These are phyloP conservation scores for Ilyonectria robusta DNA, from an alignment of 2,329 filamentous ascomycete genomes.

Conservation along the genomic window DNA sequence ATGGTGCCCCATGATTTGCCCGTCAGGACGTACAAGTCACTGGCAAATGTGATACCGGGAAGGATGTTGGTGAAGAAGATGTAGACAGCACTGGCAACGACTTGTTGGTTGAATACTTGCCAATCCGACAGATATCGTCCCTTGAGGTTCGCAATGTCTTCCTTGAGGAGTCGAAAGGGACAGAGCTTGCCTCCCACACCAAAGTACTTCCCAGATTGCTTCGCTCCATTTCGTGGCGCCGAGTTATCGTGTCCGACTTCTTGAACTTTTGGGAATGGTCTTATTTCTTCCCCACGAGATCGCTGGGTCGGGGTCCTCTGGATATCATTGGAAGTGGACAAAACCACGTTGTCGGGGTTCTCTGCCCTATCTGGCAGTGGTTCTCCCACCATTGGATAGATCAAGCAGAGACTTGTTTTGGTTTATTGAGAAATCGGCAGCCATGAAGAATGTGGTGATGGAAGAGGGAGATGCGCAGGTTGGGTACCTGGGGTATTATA, in stretches of 20 bases:
- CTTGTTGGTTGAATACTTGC: conserved; percentile 73
- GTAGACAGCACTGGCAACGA: conserved; percentile 75
- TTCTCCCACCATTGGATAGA: conserved; percentile 6
- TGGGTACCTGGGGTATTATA: not conserved
- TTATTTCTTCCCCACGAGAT: conserved; percentile 31
- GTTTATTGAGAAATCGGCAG: not conserved
- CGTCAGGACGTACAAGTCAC: conserved; percentile 73
- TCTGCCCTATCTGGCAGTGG: not conserved
- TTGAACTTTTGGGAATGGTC: not conserved
- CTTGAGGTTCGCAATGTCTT: conserved; percentile 63
- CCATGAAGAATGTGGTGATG: not conserved
- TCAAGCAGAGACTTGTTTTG: not conserved
- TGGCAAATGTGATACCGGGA: conserved; percentile 77
- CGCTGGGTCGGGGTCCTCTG: conserved; percentile 27
- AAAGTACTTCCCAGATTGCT: conserved; percentile 43
- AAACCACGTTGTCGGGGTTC: not conserved
- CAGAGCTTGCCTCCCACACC: conserved; percentile 59
- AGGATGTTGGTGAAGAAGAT: conserved; percentile 78
- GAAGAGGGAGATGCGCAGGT: not conserved
- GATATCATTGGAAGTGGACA: conserved; percentile 3
- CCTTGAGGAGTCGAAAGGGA: conserved; percentile 67
- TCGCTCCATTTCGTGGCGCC: not conserved
- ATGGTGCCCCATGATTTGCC: conserved; percentile 76
- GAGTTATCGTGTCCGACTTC: conserved; percentile 1
- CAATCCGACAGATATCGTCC: conserved; percentile 67